Conservation (phyloP, 208 protist genomes). For the Leishmania lainsoni region DNA sequence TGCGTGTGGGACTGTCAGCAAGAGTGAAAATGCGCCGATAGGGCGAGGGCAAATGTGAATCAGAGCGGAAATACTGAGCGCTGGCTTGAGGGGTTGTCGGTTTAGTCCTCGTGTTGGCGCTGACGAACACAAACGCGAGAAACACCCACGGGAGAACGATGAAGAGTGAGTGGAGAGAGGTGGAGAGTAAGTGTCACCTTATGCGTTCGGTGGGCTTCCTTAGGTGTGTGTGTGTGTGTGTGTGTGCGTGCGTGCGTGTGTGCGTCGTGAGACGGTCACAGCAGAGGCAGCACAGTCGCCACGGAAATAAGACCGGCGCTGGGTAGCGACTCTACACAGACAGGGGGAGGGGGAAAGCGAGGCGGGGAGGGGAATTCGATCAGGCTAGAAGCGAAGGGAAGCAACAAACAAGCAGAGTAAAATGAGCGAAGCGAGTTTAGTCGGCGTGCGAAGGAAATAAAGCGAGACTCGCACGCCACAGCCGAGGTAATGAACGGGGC, state of each 20-base stretch:
- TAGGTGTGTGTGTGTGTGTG: background rate
- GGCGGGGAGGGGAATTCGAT: too few species aligned
- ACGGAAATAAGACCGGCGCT: background rate
- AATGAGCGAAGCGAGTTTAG: background rate
- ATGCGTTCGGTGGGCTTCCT: too few species aligned
- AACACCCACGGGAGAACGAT: background rate
- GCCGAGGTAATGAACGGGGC: background rate
- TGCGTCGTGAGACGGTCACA: background rate
- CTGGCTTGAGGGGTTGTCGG: background rate
- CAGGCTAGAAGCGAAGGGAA: too few species aligned
- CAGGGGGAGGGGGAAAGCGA: slow-evolving; percentile 4
- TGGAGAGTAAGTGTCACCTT: too few species aligned
- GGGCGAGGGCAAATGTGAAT: background rate
- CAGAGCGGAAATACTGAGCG: too few species aligned
- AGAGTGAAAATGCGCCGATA: background rate
- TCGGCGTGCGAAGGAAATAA: background rate
- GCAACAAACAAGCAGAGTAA: background rate
- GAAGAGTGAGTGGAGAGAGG: background rate
- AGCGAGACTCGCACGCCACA: background rate
- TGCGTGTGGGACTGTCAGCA: too few species aligned
- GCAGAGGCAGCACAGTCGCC: background rate
- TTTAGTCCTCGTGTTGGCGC: background rate
- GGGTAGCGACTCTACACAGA: background rate
- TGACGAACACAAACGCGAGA: background rate
- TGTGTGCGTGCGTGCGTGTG: background rate